phyloP scores from a whole-genome alignment of 2,329 filamentous ascomycete genomes.

The Orbilia blumenaviensis region DNA sequence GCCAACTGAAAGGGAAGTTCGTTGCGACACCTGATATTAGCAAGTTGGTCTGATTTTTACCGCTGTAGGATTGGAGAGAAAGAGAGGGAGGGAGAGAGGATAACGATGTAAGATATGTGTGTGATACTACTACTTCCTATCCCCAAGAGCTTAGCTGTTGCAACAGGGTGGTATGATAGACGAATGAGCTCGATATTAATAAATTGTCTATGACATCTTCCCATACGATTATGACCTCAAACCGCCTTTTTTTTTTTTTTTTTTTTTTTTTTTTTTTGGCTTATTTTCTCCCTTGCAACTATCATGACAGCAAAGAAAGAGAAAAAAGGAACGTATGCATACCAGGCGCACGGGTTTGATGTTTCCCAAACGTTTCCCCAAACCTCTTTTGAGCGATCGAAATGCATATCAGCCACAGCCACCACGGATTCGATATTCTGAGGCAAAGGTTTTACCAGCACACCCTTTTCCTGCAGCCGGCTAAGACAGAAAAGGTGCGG shows the following conservation, averaged over 20 bases:
- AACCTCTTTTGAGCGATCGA: too few species aligned
- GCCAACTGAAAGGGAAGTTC: slow-evolving; percentile 72
- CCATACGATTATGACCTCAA: background rate
- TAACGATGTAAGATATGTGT: slow-evolving; percentile 39
- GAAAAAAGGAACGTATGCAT: background rate
- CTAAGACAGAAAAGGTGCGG: background rate
- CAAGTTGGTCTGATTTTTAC: slow-evolving; percentile 36
- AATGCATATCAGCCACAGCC: background rate
- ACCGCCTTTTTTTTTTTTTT: background rate
- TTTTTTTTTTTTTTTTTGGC: too few species aligned
- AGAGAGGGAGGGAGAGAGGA: too few species aligned
- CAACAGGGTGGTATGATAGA: background rate
- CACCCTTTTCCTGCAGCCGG: background rate
- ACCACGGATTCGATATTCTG: slow-evolving; percentile 1
- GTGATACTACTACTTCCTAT: background rate
- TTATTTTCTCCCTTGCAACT: slow-evolving; percentile 1
- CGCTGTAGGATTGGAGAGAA: too few species aligned
- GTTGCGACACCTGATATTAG: slow-evolving; percentile 68
- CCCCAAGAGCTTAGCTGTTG: background rate
- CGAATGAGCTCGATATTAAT: background rate
- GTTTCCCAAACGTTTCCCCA: background rate
- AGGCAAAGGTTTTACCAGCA: background rate
- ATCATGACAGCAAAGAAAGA: too few species aligned
- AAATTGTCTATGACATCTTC: background rate
- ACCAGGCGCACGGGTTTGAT: too few species aligned